phyloP scores from a whole-genome alignment of 2,329 filamentous ascomycete genomes.

The Neopestalotiopsis rosae region DNA sequence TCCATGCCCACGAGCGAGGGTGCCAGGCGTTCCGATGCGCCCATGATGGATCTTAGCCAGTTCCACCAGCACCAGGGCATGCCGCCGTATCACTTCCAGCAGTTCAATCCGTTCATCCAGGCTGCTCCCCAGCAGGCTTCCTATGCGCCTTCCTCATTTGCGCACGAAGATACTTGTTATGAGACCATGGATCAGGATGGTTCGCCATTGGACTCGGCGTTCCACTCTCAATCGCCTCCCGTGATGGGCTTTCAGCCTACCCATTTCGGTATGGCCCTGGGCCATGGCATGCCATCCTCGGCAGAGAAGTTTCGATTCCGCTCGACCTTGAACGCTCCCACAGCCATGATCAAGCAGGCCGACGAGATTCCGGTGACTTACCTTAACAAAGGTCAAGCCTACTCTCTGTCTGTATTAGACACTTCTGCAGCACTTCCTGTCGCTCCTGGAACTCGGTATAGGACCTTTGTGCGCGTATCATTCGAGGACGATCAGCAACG shows the following conservation, averaged over 20 bases:
- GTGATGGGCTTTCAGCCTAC: constrained; percentile 63
- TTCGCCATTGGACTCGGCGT: constrained; percentile 67
- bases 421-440: constrained; percentile 67
- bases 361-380: constrained; percentile 98
- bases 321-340: constrained; percentile 88
- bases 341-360: constrained; percentile 89
- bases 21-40: constrained; percentile 62
- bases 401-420: constrained; percentile 84
- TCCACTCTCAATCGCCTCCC: constrained; percentile 65
- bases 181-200: constrained; percentile 80
- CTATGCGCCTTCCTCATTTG: constrained; percentile 80
- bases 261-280: constrained; percentile 52
- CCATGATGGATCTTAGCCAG: constrained; percentile 68
- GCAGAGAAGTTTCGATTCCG: constrained; percentile 86
- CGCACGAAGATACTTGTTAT: constrained; percentile 81
- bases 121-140: constrained; percentile 59
- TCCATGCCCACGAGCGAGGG: constrained; percentile 76
- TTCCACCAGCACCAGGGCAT: constrained; percentile 61
- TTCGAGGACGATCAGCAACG: constrained; percentile 97
- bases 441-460: constrained; percentile 71
- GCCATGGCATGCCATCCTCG: constrained; percentile 53
- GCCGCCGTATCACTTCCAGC: constrained; percentile 64
- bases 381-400: constrained; percentile 95
- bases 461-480: constrained; percentile 92
- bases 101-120: constrained; percentile 75